Evolutionary conservation across 2,329 filamentous ascomycete genomes (phyloP).

Genomic region (Alternaria gaisen): DNA sequence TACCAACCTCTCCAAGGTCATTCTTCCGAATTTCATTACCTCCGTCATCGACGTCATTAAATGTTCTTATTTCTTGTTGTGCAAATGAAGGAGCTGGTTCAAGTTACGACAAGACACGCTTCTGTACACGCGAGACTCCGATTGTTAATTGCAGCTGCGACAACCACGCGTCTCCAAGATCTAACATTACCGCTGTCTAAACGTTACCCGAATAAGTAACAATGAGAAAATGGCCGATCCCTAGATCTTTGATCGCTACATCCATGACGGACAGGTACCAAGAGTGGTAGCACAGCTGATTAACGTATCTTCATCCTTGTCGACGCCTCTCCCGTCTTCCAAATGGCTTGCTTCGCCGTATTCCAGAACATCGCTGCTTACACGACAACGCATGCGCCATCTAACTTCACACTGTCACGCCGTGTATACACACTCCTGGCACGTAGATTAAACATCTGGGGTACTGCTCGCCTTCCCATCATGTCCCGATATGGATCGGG

Average conservation of each 20-base stretch:
- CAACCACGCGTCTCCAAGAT: no score
- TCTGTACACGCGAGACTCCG: neutral
- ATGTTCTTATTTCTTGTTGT: neutral
- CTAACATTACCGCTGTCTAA: no score
- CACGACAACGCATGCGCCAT: conserved; percentile 1
- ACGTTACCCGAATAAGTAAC: no score
- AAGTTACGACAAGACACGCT: neutral
- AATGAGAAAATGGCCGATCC: no score
- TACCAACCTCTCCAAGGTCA: neutral
- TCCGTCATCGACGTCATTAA: neutral
- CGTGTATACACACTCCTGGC: conserved; percentile 22
- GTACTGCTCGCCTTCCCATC: conserved; percentile 26
- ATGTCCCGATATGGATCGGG: conserved; percentile 28
- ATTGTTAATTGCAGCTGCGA: neutral
- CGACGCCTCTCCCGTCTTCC: neutral
- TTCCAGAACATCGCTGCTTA: conserved; percentile 1
- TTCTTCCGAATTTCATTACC: neutral
- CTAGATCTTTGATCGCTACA: neutral
- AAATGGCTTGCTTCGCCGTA: neutral
- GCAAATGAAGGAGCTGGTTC: neutral
- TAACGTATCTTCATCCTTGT: neutral
- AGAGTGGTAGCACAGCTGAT: neutral
- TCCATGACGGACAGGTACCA: neutral
- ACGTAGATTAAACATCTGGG: conserved; percentile 35
- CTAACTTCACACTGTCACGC: conserved; percentile 21